These are phyloP conservation scores for Globisporangium radiosum DNA, from an alignment of 352 stramenopile genomes.

Conservation along the genomic window DNA sequence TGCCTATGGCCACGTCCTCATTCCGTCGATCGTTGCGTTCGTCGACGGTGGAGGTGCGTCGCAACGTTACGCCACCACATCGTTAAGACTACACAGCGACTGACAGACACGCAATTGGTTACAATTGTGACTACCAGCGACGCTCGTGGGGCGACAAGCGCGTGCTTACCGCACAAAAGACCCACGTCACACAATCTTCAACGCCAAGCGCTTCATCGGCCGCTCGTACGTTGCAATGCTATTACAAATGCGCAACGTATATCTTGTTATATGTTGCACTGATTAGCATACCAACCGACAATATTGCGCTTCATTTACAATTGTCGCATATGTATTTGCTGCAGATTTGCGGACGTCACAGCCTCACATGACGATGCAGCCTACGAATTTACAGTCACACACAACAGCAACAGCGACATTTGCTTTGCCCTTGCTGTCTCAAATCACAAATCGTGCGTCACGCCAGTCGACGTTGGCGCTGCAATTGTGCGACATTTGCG, in stretches of 20 bases:
- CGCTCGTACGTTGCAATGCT: slow-evolving; percentile 10
- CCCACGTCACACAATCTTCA: slow-evolving; percentile 63
- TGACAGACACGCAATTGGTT: neutral
- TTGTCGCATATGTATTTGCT: neutral
- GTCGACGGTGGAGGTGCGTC: slow-evolving; percentile 34
- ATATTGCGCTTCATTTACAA: neutral
- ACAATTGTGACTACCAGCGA: slow-evolving; percentile 13
- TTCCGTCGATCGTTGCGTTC: slow-evolving; percentile 65
- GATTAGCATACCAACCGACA: too few species aligned
- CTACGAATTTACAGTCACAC: slow-evolving; percentile 44
- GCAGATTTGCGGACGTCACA: slow-evolving; percentile 26
- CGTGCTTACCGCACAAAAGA: slow-evolving; percentile 40
- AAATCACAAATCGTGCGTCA: slow-evolving; percentile 35
- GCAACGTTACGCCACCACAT: too few species aligned
- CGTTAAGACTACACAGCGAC: too few species aligned
- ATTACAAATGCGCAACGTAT: too few species aligned
- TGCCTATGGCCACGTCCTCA: slow-evolving; percentile 32
- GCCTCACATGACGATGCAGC: slow-evolving; percentile 15
- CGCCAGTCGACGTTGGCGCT: slow-evolving; percentile 37
- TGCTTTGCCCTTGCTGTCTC: slow-evolving; percentile 41
- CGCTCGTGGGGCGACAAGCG: slow-evolving; percentile 42
- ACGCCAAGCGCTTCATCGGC: slow-evolving; percentile 74
- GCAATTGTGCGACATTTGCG: slow-evolving; percentile 39
- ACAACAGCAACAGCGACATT: slow-evolving; percentile 11
- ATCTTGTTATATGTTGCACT: too few species aligned